A percentile compares a stretch with the other conserved stretches of the same genome.
phyloP scores from a whole-genome alignment of 2,329 filamentous ascomycete species.

The Diaporthe caulivora region DNA sequence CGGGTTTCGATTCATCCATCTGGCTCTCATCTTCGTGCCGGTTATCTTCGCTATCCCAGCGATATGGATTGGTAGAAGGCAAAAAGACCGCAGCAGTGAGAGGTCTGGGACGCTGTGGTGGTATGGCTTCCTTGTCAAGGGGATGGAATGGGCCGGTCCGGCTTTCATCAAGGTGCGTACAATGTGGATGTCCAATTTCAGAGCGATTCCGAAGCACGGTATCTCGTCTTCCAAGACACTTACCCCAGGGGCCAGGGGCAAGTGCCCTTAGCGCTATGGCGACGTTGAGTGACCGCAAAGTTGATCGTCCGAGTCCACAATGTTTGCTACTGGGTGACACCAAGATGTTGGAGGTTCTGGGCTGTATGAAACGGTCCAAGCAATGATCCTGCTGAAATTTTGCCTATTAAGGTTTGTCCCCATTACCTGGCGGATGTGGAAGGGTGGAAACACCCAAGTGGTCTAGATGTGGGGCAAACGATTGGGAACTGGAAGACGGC shows the following conservation, averaged over 20 bases:
- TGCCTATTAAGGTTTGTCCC: not conserved
- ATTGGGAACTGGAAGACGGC: not conserved
- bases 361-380: not conserved
- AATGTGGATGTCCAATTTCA: not conserved
- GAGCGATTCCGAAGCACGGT: not conserved
- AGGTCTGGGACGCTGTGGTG: constrained; percentile 89
- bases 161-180: constrained; percentile 90
- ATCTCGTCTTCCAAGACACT: too few relatives aligned
- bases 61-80: constrained; percentile 81
- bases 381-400: not conserved
- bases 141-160: constrained; percentile 94
- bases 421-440: not conserved
- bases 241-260: not conserved
- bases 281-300: too few relatives aligned
- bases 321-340: not conserved
- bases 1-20: constrained; percentile 86
- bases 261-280: not conserved
- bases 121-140: constrained; percentile 87
- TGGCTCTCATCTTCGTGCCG: constrained; percentile 90
- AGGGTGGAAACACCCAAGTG: not conserved
- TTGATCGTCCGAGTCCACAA: not conserved
- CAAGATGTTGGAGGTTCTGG: not conserved
- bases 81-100: constrained; percentile 77
- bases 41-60: constrained; percentile 84
- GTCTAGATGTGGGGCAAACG: not conserved